These are phyloP conservation scores for Backusella parvicylindrica DNA, from an alignment of 192 early-diverging fungal genomes.

Conservation along the genomic window DNA sequence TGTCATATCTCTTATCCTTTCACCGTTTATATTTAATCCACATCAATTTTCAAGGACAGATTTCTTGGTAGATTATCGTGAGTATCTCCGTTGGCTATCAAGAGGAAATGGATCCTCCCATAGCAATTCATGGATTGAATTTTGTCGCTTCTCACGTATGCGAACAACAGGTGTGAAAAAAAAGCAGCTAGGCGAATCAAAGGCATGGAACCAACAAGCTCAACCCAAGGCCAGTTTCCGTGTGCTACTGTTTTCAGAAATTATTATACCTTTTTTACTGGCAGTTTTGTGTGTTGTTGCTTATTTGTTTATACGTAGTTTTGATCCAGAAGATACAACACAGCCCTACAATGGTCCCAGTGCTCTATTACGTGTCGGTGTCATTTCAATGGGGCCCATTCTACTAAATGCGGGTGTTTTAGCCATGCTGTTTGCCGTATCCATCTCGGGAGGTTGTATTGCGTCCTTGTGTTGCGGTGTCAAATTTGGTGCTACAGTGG, in stretches of 20 bases:
- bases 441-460: conserved; percentile 57
- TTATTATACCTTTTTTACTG: conserved; percentile 63
- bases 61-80: conserved; percentile 79
- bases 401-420: conserved; percentile 63
- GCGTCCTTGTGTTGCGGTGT: conserved; percentile 48
- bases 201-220: conserved; percentile 46
- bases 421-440: conserved; percentile 60
- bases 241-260: conserved; percentile 72
- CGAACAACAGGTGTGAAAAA: conserved; percentile 74
- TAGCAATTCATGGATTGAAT: conserved; percentile 74
- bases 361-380: conserved; percentile 52
- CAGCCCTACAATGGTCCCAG: conserved; percentile 29
- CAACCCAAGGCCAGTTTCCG: conserved; percentile 62
- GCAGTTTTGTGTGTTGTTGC: conserved; percentile 55
- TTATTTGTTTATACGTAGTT: conserved; percentile 65
- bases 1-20: conserved; percentile 67
- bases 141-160: conserved; percentile 69
- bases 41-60: conserved; percentile 79
- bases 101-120: conserved; percentile 68
- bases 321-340: conserved; percentile 27
- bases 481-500: conserved; percentile 70
- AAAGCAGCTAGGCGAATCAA: conserved; percentile 68
- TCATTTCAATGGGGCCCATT: conserved; percentile 67
- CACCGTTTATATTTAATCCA: conserved; percentile 87
- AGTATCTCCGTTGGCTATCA: conserved; percentile 77